Base-by-base conservation (phyloP, 1,139 yeast species). In the Martiniozyma asiatica region DNA sequence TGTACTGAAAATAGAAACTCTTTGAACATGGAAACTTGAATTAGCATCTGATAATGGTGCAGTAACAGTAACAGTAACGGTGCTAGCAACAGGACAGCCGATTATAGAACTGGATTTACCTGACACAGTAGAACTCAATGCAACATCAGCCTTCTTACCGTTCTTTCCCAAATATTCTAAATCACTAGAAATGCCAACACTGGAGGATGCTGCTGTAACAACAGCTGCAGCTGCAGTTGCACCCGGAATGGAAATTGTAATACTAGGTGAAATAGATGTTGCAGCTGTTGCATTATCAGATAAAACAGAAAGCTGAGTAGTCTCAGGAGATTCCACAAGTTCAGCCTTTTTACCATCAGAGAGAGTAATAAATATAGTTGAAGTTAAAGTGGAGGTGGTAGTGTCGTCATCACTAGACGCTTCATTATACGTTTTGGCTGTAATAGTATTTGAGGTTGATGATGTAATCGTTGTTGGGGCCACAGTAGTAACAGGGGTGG, bases 21-120 rank as follows among this genome's bases (percentile, higher is more conserved):
- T 27, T 12, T 16, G 25, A 10, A 14, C 13, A 14, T 34, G 27
- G 3, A 29, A 2, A 15, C 26, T 17, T 2, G 35, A 29, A 9
- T 32, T 27, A 10, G 42, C 22, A 10, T 27, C 24, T 29, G 43
- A 22, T 14, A 26, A 20, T 4, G 25, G 22, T 12, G 35, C 30
- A 3, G 49, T 41, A 14, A 32, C 42, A 6, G 50, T 44, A 25
- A 40, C 40, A 8, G 50, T 39, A 20, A 34, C 42, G 11, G 48
- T 39, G 12, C 34, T 33, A 7, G 25, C 10, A 2, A 41, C 25
- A 22, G 35, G 21, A 21, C 35, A 33, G 39, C 29, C 6, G 39
- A 14, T 8, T 35, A 14, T 9, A 37, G n/a, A 4, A 27, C 25
- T 10, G 42, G 9, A 16, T n/a, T n/a, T n/a, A n/a, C n/a, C n/a